These are phyloP conservation scores for Plasmodium vivax DNA, from an alignment of 169 alveolate species.

Conservation along the genomic window DNA sequence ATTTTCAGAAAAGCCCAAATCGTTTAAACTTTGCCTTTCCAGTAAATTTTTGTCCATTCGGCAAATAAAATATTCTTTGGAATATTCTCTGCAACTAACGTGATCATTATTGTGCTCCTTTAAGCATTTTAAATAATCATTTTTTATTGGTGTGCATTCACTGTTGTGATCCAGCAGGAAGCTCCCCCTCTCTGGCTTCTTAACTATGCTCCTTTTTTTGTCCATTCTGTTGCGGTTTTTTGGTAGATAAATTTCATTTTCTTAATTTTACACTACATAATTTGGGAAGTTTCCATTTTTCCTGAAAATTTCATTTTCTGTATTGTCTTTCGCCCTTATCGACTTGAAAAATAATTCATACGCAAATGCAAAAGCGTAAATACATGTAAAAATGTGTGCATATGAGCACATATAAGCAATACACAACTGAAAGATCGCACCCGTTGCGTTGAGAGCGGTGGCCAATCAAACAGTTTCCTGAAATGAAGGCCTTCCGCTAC, in stretches of 20 bases:
- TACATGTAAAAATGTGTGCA: not conserved
- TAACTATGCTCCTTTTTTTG: conserved; percentile 53
- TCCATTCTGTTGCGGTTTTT: conserved; percentile 4
- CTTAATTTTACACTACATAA: not conserved
- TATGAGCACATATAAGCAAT: not conserved
- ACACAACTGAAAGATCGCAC: not conserved
- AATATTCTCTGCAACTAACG: conserved; percentile 73
- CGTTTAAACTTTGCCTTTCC: conserved; percentile 56
- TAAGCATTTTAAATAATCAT: conserved; percentile 71
- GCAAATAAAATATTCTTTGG: conserved; percentile 76
- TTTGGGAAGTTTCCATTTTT: not conserved
- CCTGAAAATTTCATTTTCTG: not conserved
- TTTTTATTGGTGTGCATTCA: conserved; percentile 73
- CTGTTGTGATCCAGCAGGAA: conserved; percentile 75
- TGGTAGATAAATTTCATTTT: not conserved
- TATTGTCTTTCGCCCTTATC: not conserved
- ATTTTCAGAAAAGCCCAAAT: conserved; percentile 66
- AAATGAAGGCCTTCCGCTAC: not conserved
- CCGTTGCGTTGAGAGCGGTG: not conserved
- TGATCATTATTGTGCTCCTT: conserved; percentile 73
- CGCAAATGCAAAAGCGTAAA: not conserved
- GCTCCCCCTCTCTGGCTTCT: conserved; percentile 78
- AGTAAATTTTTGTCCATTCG: conserved; percentile 76
- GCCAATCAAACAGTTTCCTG: not conserved
- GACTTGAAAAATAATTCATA: not conserved